phyloP scores from a whole-genome alignment of 2,329 filamentous ascomycete genomes.

The Cytospora mali region DNA sequence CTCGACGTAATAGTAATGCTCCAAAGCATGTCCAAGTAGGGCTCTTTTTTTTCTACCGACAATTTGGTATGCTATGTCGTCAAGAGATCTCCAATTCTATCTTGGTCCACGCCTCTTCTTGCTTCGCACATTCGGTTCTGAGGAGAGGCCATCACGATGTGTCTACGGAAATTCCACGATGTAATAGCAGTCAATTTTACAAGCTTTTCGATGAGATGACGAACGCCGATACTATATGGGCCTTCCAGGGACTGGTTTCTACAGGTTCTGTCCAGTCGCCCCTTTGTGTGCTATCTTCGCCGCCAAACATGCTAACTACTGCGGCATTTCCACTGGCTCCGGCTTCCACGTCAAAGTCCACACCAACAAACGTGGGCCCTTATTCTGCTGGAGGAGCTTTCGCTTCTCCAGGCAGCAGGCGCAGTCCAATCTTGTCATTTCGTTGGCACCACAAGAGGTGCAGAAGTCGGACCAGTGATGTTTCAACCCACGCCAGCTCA shows the following conservation, averaged over 20 bases:
- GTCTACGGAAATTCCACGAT: no score
- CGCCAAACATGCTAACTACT: no score
- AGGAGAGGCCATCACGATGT: no score
- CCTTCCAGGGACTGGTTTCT: no score
- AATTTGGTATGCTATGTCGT: not conserved
- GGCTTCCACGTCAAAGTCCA: constrained; percentile 19
- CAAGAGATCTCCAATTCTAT: no score
- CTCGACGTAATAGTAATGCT: not conserved
- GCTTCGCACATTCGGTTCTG: no score
- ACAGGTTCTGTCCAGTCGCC: no score
- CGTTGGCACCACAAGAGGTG: not conserved
- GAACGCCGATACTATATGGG: no score
- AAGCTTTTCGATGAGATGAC: no score
- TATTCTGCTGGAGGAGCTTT: not conserved
- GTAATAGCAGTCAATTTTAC: no score
- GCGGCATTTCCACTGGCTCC: not conserved
- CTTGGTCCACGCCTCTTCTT: no score
- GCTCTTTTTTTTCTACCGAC: not conserved
- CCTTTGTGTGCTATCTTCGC: no score
- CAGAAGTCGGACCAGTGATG: constrained; percentile 10
- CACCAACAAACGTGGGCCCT: constrained; percentile 9
- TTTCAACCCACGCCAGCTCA: constrained; percentile 13
- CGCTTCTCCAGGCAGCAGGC: not conserved
- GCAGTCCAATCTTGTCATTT: not conserved
- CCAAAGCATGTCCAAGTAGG: not conserved